phyloP scores from a whole-genome alignment of 2,329 filamentous ascomycete genomes.

The Pseudogymnoascus sp. region DNA sequence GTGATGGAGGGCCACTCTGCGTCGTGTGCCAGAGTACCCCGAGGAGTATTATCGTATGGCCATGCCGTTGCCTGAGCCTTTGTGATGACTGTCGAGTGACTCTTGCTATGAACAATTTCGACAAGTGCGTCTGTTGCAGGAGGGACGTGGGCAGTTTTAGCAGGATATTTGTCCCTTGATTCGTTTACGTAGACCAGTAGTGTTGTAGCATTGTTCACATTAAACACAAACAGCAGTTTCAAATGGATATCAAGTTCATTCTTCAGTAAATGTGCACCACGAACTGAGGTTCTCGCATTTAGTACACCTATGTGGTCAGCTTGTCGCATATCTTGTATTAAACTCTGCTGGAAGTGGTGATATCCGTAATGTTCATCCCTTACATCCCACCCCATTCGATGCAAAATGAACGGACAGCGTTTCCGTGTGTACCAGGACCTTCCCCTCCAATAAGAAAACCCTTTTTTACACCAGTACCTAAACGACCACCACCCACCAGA shows the following conservation, averaged over 20 bases:
- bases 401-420: slow-evolving; percentile 63
- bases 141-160: slow-evolving; percentile 84
- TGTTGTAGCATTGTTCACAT: not conserved
- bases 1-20: slow-evolving; percentile 70
- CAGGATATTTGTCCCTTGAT: slow-evolving; percentile 72
- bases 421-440: slow-evolving; percentile 33
- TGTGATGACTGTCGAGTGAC: slow-evolving; percentile 94
- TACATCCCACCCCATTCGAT: slow-evolving; percentile 94
- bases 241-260: not conserved
- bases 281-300: not conserved
- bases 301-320: not conserved
- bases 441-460: slow-evolving; percentile 78
- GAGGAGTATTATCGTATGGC: slow-evolving; percentile 88
- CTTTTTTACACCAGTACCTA: slow-evolving; percentile 96
- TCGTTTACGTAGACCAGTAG: not conserved
- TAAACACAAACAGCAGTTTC: not conserved
- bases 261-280: not conserved
- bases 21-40: slow-evolving; percentile 87
- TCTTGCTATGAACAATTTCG: slow-evolving; percentile 93
- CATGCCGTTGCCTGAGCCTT: slow-evolving; percentile 85
- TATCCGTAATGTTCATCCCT: slow-evolving; percentile 21
- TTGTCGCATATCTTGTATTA: not conserved
- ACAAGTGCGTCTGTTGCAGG: slow-evolving; percentile 90
- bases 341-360: not conserved
- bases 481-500: slow-evolving; percentile 73